phyloP scores from a whole-genome alignment of 1,284 basidiomycete genomes.

The Ganoderma leucocontextum region DNA sequence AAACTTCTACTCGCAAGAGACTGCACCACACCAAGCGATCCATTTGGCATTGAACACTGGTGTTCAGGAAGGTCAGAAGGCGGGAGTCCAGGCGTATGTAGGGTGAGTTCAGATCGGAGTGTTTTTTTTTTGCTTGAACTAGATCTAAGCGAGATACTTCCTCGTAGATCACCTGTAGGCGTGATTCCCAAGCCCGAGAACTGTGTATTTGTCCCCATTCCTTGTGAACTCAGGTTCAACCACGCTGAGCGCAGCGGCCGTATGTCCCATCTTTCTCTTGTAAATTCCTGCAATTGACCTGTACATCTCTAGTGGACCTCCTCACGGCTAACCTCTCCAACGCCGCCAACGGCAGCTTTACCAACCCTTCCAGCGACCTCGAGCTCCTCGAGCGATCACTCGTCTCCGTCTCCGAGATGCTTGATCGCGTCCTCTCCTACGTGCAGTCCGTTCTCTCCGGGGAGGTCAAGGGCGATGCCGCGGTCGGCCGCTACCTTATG shows the following conservation, averaged over 20 bases:
- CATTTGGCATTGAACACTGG: slow-evolving; percentile 95
- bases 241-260: slow-evolving; percentile 86
- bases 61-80: slow-evolving; percentile 71
- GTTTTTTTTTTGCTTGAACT: neutral
- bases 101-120: slow-evolving; percentile 59
- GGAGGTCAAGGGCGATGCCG: slow-evolving; percentile 83
- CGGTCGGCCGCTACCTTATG: slow-evolving; percentile 92
- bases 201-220: slow-evolving; percentile 90
- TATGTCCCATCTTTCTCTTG: slow-evolving; percentile 53
- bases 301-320: slow-evolving; percentile 70
- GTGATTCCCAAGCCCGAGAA: slow-evolving; percentile 91
- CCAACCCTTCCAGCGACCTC: slow-evolving; percentile 66
- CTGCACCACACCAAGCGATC: slow-evolving; percentile 87
- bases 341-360: slow-evolving; percentile 54
- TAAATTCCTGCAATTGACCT: neutral
- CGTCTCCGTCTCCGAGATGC: slow-evolving; percentile 77
- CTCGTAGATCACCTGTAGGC: slow-evolving; percentile 78
- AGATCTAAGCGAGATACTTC: slow-evolving; percentile 18
- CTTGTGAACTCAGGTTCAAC: slow-evolving; percentile 83
- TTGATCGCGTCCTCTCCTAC: slow-evolving; percentile 88
- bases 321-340: slow-evolving; percentile 56
- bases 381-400: slow-evolving; percentile 79
- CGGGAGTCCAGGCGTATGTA: slow-evolving; percentile 90
- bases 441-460: slow-evolving; percentile 87
- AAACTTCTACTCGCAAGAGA: slow-evolving; percentile 97